phyloP scores from a whole-genome alignment of 78 protist species.

The Planoprotostelium fungivorum region DNA sequence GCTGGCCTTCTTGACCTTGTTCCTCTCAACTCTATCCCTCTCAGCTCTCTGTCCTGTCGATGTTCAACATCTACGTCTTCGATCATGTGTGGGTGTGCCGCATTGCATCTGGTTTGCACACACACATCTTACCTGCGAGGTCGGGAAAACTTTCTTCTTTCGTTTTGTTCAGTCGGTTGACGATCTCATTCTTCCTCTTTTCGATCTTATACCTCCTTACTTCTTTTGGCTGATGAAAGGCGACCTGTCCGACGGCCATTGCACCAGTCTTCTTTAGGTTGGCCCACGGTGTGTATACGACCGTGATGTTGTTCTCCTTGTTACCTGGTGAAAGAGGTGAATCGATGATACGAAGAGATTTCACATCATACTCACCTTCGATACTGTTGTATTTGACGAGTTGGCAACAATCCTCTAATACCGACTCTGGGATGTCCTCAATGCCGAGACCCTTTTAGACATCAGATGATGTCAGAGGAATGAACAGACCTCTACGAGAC shows the following conservation, averaged over 20 bases:
- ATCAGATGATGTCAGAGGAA: too few relatives aligned
- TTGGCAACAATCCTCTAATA: constrained; percentile 88
- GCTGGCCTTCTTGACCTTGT: background rate
- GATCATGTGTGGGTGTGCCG: too few relatives aligned
- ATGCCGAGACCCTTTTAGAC: too few relatives aligned
- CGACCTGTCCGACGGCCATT: constrained; percentile 88
- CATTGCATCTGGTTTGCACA: background rate
- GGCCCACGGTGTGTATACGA: constrained; percentile 89
- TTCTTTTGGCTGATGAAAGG: background rate
- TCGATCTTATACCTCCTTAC: background rate
- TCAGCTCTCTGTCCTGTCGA: background rate
- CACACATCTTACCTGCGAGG: background rate
- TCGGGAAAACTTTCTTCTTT: background rate
- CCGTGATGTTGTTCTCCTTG: constrained; percentile 45
- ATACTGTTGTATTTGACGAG: constrained; percentile 88
- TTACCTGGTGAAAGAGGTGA: constrained; percentile 16
- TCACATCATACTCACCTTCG: constrained; percentile 50
- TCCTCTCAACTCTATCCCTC: background rate
- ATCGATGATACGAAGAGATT: too few relatives aligned
- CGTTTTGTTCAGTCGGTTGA: background rate
- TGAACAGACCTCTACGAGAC: constrained; percentile 26
- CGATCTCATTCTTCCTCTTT: background rate
- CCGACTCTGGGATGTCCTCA: constrained; percentile 69
- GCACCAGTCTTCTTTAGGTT: constrained; percentile 83
- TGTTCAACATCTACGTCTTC: too few relatives aligned